Conservation (phyloP, 805 yeast genomes). For the Ogataea henricii region DNA sequence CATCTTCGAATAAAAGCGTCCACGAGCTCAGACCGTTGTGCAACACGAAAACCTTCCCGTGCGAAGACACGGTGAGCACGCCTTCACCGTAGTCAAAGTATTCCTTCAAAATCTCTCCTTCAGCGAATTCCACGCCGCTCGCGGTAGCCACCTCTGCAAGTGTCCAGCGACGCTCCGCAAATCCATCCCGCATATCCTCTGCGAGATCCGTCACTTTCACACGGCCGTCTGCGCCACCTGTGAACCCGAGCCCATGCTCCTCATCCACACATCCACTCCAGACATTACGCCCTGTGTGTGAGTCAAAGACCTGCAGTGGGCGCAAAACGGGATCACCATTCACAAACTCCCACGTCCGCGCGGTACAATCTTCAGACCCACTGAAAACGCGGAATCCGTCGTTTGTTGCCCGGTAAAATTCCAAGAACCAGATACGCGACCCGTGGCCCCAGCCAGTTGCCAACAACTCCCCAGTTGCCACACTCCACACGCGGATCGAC, state of each 20-base stretch:
- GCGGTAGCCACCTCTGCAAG: slow-evolving; percentile 37
- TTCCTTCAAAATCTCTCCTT: slow-evolving; percentile 63
- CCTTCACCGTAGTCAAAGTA: slow-evolving; percentile 51
- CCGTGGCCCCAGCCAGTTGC: slow-evolving; percentile 96
- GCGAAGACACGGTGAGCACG: slow-evolving; percentile 56
- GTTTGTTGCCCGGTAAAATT: slow-evolving; percentile 46
- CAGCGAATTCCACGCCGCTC: slow-evolving; percentile 32
- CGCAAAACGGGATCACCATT: slow-evolving; percentile 35
- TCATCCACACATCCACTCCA: slow-evolving; percentile 75
- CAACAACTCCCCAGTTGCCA: slow-evolving; percentile 54
- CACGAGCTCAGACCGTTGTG: slow-evolving; percentile 30
- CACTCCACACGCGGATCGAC: slow-evolving; percentile 76
- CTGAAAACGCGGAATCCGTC: slow-evolving; percentile 48
- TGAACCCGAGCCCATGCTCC: slow-evolving; percentile 53
- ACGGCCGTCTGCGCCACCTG: slow-evolving; percentile 95
- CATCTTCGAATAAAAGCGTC: slow-evolving; percentile 31
- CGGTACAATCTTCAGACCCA: slow-evolving; percentile 85
- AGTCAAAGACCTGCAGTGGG: slow-evolving; percentile 54
- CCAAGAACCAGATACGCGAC: slow-evolving; percentile 87
- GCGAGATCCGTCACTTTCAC: slow-evolving; percentile 61
- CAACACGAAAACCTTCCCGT: slow-evolving; percentile 51
- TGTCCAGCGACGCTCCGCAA: slow-evolving; percentile 31
- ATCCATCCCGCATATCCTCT: slow-evolving; percentile 34
- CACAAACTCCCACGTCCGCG: slow-evolving; percentile 69
- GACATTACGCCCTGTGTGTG: slow-evolving; percentile 81